A percentile compares a stretch with the other conserved stretches of the same genome.
Conservation (phyloP, 1,139 yeast species). For the Saccharomycopsis hybrid region DNA sequence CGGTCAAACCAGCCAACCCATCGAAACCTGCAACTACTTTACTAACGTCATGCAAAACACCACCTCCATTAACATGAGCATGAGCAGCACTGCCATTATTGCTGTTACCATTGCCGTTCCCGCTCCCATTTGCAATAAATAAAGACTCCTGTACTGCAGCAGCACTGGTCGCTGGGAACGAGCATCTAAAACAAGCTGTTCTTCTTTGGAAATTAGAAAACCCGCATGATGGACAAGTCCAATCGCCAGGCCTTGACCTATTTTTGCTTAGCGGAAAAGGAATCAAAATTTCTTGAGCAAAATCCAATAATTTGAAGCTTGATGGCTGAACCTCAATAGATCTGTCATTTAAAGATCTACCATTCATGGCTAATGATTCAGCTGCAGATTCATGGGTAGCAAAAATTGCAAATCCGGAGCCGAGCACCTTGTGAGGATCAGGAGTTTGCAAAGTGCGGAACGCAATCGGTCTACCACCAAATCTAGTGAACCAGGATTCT, state of each 20-base stretch:
- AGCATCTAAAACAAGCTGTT: constrained; percentile 90
- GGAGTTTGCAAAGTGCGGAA: constrained; percentile 77
- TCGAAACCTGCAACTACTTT: not conserved
- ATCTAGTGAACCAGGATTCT: constrained; percentile 87
- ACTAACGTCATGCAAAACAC: constrained; percentile 12
- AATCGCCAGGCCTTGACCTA: constrained; percentile 93
- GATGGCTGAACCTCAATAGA: constrained; percentile 85
- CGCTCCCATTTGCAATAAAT: not conserved
- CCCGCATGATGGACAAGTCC: constrained; percentile 97
- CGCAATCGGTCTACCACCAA: constrained; percentile 80
- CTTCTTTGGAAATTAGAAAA: constrained; percentile 92
- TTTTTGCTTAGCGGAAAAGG: constrained; percentile 71
- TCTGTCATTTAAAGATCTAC: constrained; percentile 67
- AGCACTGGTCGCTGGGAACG: constrained; percentile 77
- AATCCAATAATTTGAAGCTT: constrained; percentile 65
- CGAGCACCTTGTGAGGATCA: constrained; percentile 42
- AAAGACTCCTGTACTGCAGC: constrained; percentile 52
- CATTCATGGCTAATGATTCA: constrained; percentile 72
- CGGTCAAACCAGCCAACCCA: not conserved
- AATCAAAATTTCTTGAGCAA: constrained; percentile 71
- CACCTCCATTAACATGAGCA: too few relatives aligned
- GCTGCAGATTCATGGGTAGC: constrained; percentile 81
- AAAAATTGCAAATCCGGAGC: constrained; percentile 81
- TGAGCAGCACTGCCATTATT: constrained; percentile 3
- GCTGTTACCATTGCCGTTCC: too few relatives aligned